These are phyloP conservation scores for Tricholoma furcatifolium DNA, from an alignment of 768 basidiomycete species.

Conservation along the genomic window DNA sequence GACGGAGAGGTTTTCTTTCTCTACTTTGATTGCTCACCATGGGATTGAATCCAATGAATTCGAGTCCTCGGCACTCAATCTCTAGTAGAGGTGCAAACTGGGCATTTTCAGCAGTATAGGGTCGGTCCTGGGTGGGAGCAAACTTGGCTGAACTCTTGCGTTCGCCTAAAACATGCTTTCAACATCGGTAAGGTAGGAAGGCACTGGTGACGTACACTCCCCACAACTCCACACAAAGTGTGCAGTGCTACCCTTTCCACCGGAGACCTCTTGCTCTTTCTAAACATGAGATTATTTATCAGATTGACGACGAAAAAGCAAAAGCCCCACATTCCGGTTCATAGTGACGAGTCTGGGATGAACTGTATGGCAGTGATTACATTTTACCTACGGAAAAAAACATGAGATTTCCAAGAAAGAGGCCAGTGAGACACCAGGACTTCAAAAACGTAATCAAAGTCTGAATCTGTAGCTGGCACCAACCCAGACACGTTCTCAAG, in stretches of 20 bases:
- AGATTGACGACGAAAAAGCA: not conserved
- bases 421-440: conserved; percentile 32
- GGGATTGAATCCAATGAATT: conserved; percentile 78
- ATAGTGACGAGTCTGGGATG: conserved; percentile 73
- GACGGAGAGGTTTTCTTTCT: not conserved
- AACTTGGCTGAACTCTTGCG: conserved; percentile 84
- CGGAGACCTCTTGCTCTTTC: conserved; percentile 67
- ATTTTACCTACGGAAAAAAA: conserved; percentile 54
- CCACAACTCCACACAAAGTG: conserved; percentile 83
- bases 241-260: conserved; percentile 66
- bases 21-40: conserved; percentile 48
- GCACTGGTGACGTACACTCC: conserved; percentile 40
- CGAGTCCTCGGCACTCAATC: conserved; percentile 85
- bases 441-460: conserved; percentile 82
- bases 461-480: conserved; percentile 56
- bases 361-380: conserved; percentile 74
- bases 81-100: conserved; percentile 64
- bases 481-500: conserved; percentile 78
- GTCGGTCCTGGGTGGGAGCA: conserved; percentile 44
- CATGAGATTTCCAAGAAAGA: conserved; percentile 1
- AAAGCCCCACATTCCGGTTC: conserved; percentile 58
- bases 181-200: conserved; percentile 4
- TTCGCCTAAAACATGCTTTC: conserved; percentile 43
- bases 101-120: conserved; percentile 63
- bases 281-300: conserved; percentile 24